Evolutionary conservation across 768 basidiomycete species (phyloP).

Genomic region (Trametes coccinea): DNA sequence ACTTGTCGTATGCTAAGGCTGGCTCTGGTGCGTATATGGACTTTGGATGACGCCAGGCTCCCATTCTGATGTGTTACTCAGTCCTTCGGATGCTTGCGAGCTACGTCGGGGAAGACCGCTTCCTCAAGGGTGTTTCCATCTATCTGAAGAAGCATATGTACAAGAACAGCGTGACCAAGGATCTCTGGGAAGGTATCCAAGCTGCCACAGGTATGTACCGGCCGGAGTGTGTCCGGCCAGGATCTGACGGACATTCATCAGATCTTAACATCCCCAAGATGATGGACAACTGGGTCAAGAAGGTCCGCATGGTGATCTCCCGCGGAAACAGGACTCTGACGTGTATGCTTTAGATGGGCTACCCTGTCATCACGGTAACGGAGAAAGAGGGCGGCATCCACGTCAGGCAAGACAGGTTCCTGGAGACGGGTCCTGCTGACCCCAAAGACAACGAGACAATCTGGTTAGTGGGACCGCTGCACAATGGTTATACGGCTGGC

Average conservation of each 20-base stretch:
- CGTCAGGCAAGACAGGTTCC: conserved; percentile 89
- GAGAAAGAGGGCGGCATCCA: conserved; percentile 72
- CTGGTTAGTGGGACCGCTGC: conserved; percentile 51
- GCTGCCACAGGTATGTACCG: conserved; percentile 57
- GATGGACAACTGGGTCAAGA: conserved; percentile 91
- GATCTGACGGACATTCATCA: conserved; percentile 20
- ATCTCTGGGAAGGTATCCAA: conserved; percentile 86
- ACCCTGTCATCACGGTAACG: conserved; percentile 85
- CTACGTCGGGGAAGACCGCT: conserved; percentile 85
- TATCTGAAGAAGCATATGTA: conserved; percentile 91
- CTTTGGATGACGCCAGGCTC: background rate
- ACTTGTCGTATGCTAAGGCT: conserved; percentile 84
- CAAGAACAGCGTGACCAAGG: conserved; percentile 79
- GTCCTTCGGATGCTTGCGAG: conserved; percentile 94
- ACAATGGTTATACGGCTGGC: background rate
- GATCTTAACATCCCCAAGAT: conserved; percentile 71
- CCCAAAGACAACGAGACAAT: conserved; percentile 85
- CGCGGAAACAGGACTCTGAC: background rate
- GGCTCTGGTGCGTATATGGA: conserved; percentile 54
- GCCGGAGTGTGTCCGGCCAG: background rate
- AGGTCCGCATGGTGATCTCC: conserved; percentile 40
- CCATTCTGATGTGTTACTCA: conserved; percentile 14
- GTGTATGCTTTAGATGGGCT: conserved; percentile 55
- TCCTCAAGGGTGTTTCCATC: conserved; percentile 85
- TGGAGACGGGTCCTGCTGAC: conserved; percentile 78